phyloP scores from a whole-genome alignment of 371 early-diverging fungal species.

The Funneliformis caledonium region DNA sequence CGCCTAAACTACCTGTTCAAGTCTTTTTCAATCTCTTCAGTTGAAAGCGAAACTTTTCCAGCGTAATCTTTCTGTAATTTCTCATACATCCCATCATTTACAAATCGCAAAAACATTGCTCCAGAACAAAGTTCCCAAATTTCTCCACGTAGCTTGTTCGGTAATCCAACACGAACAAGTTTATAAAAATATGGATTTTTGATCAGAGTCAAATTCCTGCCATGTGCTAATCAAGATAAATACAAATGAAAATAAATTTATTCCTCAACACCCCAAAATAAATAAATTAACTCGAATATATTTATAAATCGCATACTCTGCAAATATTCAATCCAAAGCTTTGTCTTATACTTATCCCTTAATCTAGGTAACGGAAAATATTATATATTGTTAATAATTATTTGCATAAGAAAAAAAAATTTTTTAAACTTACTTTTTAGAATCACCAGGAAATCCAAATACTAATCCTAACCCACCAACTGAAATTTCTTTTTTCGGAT shows the following conservation, averaged over 20 bases:
- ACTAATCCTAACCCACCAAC: constrained; percentile 77
- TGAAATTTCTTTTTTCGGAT: constrained; percentile 55
- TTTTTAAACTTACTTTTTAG: constrained; percentile 54
- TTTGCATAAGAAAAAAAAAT: background rate
- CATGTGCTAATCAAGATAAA: constrained; percentile 63
- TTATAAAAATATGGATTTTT: constrained; percentile 85
- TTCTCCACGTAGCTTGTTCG: constrained; percentile 91
- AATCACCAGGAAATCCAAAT: constrained; percentile 87
- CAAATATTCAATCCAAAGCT: constrained; percentile 79
- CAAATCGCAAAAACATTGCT: constrained; percentile 84
- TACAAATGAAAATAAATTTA: background rate
- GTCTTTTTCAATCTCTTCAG: constrained; percentile 98
- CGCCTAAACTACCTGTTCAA: constrained; percentile 70
- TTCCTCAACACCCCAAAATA: background rate
- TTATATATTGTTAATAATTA: background rate
- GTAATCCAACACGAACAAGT: constrained; percentile 90
- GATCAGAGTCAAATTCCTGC: constrained; percentile 87
- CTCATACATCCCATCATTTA: constrained; percentile 83
- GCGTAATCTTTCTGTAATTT: constrained; percentile 71
- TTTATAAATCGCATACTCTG: constrained; percentile 48
- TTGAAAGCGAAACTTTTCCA: constrained; percentile 69
- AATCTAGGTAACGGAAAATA: constrained; percentile 61
- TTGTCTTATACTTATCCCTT: constrained; percentile 63
- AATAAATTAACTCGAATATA: background rate
- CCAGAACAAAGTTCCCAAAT: constrained; percentile 96